phyloP scores from a whole-genome alignment of 345 rosid genomes.

The Aurinia saxatilis region DNA sequence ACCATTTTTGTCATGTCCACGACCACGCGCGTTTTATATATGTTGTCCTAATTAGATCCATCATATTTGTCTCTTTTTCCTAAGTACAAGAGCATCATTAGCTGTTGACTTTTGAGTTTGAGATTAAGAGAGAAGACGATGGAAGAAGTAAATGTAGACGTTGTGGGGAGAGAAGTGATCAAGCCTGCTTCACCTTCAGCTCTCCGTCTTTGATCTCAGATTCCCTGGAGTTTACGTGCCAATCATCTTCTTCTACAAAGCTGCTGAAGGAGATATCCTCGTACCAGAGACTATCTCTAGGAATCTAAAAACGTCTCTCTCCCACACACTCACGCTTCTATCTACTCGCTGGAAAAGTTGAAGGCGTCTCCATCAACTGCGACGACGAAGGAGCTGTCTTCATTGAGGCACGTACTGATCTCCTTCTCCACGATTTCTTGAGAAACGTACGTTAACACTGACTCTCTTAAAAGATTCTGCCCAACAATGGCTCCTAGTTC shows the following conservation, averaged over 20 bases:
- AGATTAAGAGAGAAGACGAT: too few relatives aligned
- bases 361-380: constrained; percentile 11
- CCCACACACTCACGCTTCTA: constrained; percentile 31
- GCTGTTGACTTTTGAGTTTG: too few relatives aligned
- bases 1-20: too few relatives aligned
- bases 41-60: too few relatives aligned
- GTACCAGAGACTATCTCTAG: neutral
- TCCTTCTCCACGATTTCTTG: too few relatives aligned
- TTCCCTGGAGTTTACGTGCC: neutral
- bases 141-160: too few relatives aligned
- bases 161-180: too few relatives aligned
- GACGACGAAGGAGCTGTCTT: constrained; percentile 26
- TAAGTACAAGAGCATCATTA: too few relatives aligned
- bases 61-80: too few relatives aligned
- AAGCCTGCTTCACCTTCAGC: too few relatives aligned
- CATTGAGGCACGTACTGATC: constrained; percentile 21
- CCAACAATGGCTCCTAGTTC: neutral
- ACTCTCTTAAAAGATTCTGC: neutral
- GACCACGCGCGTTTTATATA: too few relatives aligned
- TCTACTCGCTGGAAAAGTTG: constrained; percentile 41
- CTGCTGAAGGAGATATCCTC: too few relatives aligned
- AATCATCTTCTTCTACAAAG: neutral
- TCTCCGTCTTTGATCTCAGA: neutral
- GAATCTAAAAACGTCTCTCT: constrained; percentile 25
- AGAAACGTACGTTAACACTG: neutral